Base-by-base conservation (phyloP, 129 eudicot species). In the Chrysanthemum seticuspe region DNA sequence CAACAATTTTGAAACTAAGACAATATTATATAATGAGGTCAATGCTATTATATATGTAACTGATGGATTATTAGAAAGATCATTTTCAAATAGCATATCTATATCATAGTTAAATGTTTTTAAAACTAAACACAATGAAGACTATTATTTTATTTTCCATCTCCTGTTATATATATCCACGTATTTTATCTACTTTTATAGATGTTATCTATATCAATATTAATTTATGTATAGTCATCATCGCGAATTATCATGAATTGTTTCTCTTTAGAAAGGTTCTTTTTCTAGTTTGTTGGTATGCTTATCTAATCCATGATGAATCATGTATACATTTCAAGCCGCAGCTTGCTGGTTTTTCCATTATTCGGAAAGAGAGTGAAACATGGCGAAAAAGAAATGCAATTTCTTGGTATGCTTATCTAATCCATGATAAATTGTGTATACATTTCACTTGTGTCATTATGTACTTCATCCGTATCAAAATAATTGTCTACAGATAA, bases 11-110 rank as follows among this genome's bases (percentile, higher is more conserved):
- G 40, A 58, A 68, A 25, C 13, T 34, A 5, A 29, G 3, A 2
- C 14, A 8, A 59, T 59, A 29, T 49, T 68, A 59, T 68, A 59
- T 49, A 68, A 48, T 76, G 13, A 23, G 34, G 80, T 76, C 75
- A 68, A 68, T 50, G 64, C 50, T 49, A 60, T 68, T 5, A 1
- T 60, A 1, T 60, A 45, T 67, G 61, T 50, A 74, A 74, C 14
- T 53, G 34, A 27, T 29, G 19, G 13, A 62, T 52, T 31, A 61
- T 60, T 63, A 29, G 27, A 49, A 13, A 34, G 18, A 51, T 29
- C 34, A 11, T 51, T 51, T 18, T 51, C 50, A 50, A 13, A 62
- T 1, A 64, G 10, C 62, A 52, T 51, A 27, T 25, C 16, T 62
- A 25, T 10, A 5, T 1, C 25, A 7, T 16, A 15, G 21, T 15